phyloP scores from a whole-genome alignment of 129 eudicot species.

The Helichrysum umbraculigerum region DNA sequence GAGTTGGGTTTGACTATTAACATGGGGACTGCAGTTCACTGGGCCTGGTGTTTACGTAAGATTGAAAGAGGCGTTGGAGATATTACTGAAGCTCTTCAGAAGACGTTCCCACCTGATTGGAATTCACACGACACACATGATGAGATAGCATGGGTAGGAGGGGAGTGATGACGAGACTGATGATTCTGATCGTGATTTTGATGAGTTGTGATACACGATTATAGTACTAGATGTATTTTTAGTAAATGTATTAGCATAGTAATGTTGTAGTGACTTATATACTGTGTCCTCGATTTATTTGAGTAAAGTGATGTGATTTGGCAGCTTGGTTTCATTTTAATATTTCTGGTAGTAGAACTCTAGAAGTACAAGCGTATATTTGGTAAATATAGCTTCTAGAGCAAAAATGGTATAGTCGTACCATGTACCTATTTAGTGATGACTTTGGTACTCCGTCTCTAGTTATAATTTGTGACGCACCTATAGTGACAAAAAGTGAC shows the following conservation, averaged over 20 bases:
- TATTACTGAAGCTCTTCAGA: constrained; percentile 88
- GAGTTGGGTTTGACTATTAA: constrained; percentile 66
- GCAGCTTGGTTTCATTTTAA: neutral
- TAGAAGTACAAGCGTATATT: neutral
- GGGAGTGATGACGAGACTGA: constrained; percentile 28
- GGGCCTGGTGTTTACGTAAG: constrained; percentile 79
- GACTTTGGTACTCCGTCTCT: too few relatives aligned
- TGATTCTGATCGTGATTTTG: constrained; percentile 28
- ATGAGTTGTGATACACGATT: constrained; percentile 22
- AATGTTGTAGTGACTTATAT: constrained; percentile 23
- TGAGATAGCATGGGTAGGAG: constrained; percentile 35
- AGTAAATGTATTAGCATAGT: constrained; percentile 5
- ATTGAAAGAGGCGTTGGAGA: constrained; percentile 81
- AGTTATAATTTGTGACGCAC: too few relatives aligned
- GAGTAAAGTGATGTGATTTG: neutral
- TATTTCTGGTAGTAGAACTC: neutral
- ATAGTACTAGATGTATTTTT: constrained; percentile 29
- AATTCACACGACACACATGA: constrained; percentile 47
- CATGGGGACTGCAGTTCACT: constrained; percentile 94
- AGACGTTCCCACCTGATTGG: constrained; percentile 98
- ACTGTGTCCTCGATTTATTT: neutral
- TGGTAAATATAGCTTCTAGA: neutral
- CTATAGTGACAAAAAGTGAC: too few relatives aligned
- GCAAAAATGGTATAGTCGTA: neutral
- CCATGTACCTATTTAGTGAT: neutral